phyloP scores from a whole-genome alignment of 768 basidiomycete genomes.

The Dacryopinax primogenitus region DNA sequence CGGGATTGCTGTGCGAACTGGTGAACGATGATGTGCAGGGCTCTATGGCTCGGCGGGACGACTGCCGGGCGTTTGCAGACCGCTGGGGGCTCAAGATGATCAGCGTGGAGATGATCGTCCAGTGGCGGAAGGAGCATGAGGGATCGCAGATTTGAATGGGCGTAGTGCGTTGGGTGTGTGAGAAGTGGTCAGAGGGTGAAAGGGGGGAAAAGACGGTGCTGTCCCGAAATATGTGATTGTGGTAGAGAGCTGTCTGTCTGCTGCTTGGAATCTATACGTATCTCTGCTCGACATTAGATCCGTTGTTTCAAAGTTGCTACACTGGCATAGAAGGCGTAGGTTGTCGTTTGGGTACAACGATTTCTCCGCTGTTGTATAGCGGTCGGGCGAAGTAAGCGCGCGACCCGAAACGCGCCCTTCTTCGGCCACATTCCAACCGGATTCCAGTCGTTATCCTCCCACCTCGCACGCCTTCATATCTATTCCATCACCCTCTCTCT shows the following conservation, averaged over 20 bases:
- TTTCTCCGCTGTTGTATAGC: no score
- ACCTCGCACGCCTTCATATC: no score
- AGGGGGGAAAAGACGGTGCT: neutral
- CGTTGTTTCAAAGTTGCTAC: no score
- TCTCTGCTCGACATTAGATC: no score
- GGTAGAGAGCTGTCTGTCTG: neutral
- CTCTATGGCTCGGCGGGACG: conserved; percentile 88
- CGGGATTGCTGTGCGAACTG: conserved; percentile 84
- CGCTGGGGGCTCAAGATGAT: conserved; percentile 87
- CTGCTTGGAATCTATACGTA: neutral
- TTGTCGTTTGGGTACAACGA: no score
- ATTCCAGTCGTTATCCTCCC: no score
- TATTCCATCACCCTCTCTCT: no score
- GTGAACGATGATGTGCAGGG: conserved; percentile 85
- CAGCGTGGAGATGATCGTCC: conserved; percentile 55
- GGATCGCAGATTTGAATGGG: neutral
- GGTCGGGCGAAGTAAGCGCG: no score
- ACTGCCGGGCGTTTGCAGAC: conserved; percentile 83
- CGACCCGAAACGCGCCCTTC: no score
- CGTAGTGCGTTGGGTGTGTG: neutral
- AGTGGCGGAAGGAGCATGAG: conserved; percentile 23
- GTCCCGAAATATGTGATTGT: neutral
- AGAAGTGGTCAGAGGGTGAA: neutral
- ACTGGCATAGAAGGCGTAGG: no score
- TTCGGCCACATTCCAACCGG: no score